Evolutionary conservation across 345 rosid genomes (phyloP).

Genomic region (Aethionema arabicum): DNA sequence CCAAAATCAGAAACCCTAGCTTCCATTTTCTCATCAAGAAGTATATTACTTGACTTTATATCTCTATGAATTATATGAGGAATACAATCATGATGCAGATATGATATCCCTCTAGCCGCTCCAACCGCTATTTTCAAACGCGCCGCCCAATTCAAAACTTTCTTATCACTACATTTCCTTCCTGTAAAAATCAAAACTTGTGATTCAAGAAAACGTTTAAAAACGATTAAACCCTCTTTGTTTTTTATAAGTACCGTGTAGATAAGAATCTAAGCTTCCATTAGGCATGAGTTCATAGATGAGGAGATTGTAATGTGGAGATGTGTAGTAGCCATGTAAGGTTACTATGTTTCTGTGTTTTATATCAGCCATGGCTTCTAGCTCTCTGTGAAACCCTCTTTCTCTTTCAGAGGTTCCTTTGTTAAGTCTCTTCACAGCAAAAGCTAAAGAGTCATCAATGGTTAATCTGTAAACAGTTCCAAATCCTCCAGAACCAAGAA

Average conservation of each 20-base stretch:
- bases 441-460: slow-evolving; percentile 49
- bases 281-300: slow-evolving; percentile 86
- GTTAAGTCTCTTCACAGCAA: slow-evolving; percentile 79
- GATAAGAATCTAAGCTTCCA: slow-evolving; percentile 64
- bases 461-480: slow-evolving; percentile 73
- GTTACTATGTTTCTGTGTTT: slow-evolving; percentile 84
- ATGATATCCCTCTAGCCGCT: slow-evolving; percentile 83
- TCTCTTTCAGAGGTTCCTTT: slow-evolving; percentile 72
- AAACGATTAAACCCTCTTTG: background rate
- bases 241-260: slow-evolving; percentile 47
- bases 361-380: slow-evolving; percentile 83
- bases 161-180: slow-evolving; percentile 35
- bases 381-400: slow-evolving; percentile 69
- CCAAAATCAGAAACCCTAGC: slow-evolving; percentile 87
- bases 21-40: slow-evolving; percentile 81
- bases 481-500: slow-evolving; percentile 73
- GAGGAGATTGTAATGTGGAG: slow-evolving; percentile 66
- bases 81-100: slow-evolving; percentile 87
- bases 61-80: slow-evolving; percentile 91
- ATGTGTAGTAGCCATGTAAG: slow-evolving; percentile 73
- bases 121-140: slow-evolving; percentile 75
- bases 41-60: slow-evolving; percentile 75
- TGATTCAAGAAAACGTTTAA: background rate
- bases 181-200: slow-evolving; percentile 43
- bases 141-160: slow-evolving; percentile 57